Percentiles rank a stretch among this genome's conserved stretches.
These are phyloP conservation scores for Adansonia gregorii DNA, from an alignment of 441 rosid species.

Conservation along the genomic window DNA sequence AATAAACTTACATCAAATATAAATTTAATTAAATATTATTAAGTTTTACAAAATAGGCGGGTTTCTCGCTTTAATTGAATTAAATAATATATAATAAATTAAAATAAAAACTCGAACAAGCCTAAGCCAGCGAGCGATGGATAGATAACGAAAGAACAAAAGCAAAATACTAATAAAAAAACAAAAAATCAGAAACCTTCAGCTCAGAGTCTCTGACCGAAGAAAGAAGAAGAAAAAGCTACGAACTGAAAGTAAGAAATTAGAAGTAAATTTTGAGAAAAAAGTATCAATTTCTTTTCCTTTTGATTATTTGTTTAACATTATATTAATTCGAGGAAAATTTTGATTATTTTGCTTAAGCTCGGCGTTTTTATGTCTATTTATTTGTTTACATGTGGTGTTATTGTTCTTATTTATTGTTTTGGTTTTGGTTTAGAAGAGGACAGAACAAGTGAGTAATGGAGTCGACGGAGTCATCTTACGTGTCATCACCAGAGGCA, in stretches of 20 bases:
- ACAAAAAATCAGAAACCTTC: not conserved
- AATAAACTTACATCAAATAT: no score
- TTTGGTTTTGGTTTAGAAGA: conserved; percentile 6
- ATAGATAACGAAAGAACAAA: conserved; percentile 27
- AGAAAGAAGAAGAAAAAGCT: conserved; percentile 12
- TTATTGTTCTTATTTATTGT: not conserved
- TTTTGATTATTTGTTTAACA: not conserved
- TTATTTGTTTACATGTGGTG: not conserved
- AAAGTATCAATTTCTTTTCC: not conserved
- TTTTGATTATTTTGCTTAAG: not conserved
- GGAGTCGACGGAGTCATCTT: conserved; percentile 94
- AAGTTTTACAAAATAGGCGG: conserved; percentile 19
- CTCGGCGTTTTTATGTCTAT: conserved; percentile 9
- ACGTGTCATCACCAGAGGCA: conserved; percentile 77
- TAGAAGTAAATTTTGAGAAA: not conserved
- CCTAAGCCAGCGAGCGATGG: conserved; percentile 21
- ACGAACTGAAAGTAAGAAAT: conserved; percentile 4
- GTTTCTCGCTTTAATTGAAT: conserved; percentile 31
- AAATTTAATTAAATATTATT: not conserved
- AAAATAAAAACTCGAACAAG: conserved; percentile 2
- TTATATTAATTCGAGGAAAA: not conserved
- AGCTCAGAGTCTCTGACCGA: conserved; percentile 6
- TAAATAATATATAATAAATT: not conserved
- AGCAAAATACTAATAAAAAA: no score
- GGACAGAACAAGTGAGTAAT: conserved; percentile 34